Evolutionary conservation across 2,329 filamentous ascomycete genomes (phyloP).

Genomic region (Alternaria sp.): DNA sequence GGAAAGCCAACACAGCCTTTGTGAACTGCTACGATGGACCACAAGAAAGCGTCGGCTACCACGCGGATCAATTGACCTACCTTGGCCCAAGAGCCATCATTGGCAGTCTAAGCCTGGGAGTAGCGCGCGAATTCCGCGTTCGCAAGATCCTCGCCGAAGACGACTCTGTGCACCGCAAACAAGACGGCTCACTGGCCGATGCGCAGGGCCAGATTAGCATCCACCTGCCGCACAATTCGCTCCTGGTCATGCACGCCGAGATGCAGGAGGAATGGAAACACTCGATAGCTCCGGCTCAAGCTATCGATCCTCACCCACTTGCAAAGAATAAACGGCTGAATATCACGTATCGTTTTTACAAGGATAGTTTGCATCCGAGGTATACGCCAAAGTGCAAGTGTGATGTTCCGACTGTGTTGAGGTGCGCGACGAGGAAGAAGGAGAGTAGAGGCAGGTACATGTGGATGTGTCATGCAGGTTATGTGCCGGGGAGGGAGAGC

Average conservation of each 20-base stretch:
- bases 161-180: slow-evolving; percentile 53
- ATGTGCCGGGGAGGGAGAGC: slow-evolving; percentile 69
- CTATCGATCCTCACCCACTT: slow-evolving; percentile 85
- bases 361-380: slow-evolving; percentile 76
- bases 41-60: slow-evolving; percentile 86
- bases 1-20: slow-evolving; percentile 89
- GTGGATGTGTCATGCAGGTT: slow-evolving; percentile 90
- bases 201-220: slow-evolving; percentile 88
- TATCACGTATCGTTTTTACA: slow-evolving; percentile 91
- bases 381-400: slow-evolving; percentile 83
- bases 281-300: slow-evolving; percentile 75
- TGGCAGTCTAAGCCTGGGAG: slow-evolving; percentile 88
- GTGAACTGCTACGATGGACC: slow-evolving; percentile 93
- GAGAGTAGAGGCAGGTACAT: slow-evolving; percentile 84
- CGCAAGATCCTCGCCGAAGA: slow-evolving; percentile 74
- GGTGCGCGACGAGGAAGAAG: slow-evolving; percentile 81
- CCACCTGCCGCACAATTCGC: slow-evolving; percentile 91
- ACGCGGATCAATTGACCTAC: slow-evolving; percentile 92
- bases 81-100: slow-evolving; percentile 89
- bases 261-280: slow-evolving; percentile 99
- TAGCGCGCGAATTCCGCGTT: slow-evolving; percentile 92
- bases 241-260: slow-evolving; percentile 95
- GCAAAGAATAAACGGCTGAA: slow-evolving; percentile 86
- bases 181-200: slow-evolving; percentile 60
- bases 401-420: slow-evolving; percentile 71